Conservation (phyloP, 352 stramenopile species). For the Pythium folliculosum region DNA sequence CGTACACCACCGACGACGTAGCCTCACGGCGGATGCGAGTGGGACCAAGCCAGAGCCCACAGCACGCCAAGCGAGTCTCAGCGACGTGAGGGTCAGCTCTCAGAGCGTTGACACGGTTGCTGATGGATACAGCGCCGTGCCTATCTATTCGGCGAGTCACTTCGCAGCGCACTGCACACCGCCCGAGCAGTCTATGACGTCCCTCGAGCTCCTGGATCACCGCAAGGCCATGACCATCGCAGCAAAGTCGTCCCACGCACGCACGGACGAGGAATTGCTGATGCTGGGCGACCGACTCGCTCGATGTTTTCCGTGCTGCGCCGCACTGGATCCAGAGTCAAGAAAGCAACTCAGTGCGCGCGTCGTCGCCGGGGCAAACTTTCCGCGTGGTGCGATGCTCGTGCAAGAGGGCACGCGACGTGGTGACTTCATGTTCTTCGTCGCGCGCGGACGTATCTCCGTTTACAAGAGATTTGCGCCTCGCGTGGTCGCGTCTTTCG, state of each 20-base stretch:
- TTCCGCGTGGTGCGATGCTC: slow-evolving; percentile 24
- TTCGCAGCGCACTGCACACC: slow-evolving; percentile 10
- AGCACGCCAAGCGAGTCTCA: background rate
- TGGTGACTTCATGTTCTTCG: slow-evolving; percentile 31
- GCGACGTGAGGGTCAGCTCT: background rate
- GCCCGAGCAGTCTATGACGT: background rate
- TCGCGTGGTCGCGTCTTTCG: slow-evolving; percentile 31
- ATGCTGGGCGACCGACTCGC: slow-evolving; percentile 48
- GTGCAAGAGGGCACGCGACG: slow-evolving; percentile 21
- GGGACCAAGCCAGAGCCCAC: background rate
- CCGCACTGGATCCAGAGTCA: slow-evolving; percentile 36
- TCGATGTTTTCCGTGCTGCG: slow-evolving; percentile 45
- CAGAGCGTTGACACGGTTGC: background rate
- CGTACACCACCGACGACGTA: background rate
- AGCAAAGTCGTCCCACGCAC: slow-evolving; percentile 8
- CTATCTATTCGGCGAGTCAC: slow-evolving; percentile 10
- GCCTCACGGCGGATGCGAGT: slow-evolving; percentile 1
- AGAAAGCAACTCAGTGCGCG: slow-evolving; percentile 38
- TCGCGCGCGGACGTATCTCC: slow-evolving; percentile 28
- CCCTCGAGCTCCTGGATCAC: slow-evolving; percentile 24
- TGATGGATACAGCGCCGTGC: slow-evolving; percentile 13
- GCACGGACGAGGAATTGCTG: slow-evolving; percentile 42
- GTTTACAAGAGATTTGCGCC: slow-evolving; percentile 34
- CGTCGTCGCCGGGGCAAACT: slow-evolving; percentile 28
- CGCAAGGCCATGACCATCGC: slow-evolving; percentile 35